Conservation (phyloP, 2,329 filamentous ascomycete genomes). For the Orbilia quercus region DNA sequence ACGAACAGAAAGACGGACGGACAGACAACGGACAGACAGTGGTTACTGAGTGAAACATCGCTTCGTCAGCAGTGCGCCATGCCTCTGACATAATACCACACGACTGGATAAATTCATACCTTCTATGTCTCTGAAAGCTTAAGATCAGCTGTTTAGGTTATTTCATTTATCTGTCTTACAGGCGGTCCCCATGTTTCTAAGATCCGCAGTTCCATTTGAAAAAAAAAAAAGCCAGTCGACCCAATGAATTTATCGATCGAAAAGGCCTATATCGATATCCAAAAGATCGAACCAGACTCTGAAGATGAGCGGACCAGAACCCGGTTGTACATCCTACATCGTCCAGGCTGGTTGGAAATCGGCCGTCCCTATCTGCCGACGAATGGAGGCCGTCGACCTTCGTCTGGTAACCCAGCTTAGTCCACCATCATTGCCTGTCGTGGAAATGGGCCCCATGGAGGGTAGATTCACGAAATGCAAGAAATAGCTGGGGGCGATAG, state of each 20-base stretch:
- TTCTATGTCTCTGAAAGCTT: not conserved
- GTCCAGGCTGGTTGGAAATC: slow-evolving; percentile 6
- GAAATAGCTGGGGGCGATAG: slow-evolving; percentile 26
- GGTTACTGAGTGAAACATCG: slow-evolving; percentile 42
- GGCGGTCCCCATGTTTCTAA: not conserved
- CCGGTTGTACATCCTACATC: not conserved
- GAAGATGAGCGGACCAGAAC: too few species aligned
- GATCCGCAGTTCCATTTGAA: too few species aligned
- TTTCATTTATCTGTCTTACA: too few species aligned
- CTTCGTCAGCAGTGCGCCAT: slow-evolving; percentile 17
- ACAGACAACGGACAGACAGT: too few species aligned
- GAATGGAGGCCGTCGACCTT: not conserved
- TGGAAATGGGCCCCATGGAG: not conserved
- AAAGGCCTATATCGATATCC: too few species aligned
- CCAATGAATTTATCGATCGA: too few species aligned
- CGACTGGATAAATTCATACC: slow-evolving; percentile 41
- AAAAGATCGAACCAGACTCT: too few species aligned
- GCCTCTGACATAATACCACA: slow-evolving; percentile 38
- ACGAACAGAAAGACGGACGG: too few species aligned
- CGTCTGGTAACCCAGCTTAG: too few species aligned
- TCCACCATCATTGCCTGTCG: slow-evolving; percentile 1
- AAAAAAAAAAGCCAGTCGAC: too few species aligned
- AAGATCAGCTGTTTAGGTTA: slow-evolving; percentile 11
- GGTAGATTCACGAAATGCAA: not conserved
- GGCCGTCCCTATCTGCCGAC: slow-evolving; percentile 15